Percentiles rank a stretch among this genome's conserved stretches.
These are phyloP conservation scores for Pseudevernia furfuracea DNA, from an alignment of 495 filamentous ascomycete species.

Conservation along the genomic window DNA sequence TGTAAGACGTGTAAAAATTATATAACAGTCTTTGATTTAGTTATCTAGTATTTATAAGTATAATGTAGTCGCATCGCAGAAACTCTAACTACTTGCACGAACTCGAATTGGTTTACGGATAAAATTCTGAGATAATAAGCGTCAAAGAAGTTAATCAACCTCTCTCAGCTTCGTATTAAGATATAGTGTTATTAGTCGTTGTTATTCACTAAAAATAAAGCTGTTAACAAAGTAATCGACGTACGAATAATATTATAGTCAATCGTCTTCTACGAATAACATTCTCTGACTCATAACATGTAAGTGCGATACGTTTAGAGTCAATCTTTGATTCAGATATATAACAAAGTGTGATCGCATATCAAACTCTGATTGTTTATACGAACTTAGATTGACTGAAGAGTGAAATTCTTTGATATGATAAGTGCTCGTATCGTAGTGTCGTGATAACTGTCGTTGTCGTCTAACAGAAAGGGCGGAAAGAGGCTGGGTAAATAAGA, in stretches of 20 bases:
- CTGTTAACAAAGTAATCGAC: neutral
- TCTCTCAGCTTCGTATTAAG: no score
- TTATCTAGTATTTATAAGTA: no score
- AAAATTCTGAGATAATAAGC: no score
- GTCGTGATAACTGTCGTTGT: no score
- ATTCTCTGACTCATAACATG: neutral
- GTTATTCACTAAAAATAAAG: neutral
- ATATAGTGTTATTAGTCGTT: no score
- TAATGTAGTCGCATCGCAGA: no score
- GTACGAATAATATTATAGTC: neutral
- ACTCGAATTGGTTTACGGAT: no score
- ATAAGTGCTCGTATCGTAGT: no score
- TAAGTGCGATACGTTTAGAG: neutral
- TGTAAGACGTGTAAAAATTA: neutral
- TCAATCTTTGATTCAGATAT: neutral
- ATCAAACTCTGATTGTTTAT: neutral
- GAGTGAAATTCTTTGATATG: neutral
- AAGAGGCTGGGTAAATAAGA: no score
- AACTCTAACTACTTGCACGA: no score
- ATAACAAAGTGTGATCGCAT: neutral
- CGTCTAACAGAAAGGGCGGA: no score
- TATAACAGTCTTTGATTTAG: neutral
- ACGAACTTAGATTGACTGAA: neutral
- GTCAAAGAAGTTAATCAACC: no score
- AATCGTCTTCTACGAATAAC: neutral